Base-by-base conservation (phyloP, 1,284 basidiomycete genomes). In the Agaricales sp. region DNA sequence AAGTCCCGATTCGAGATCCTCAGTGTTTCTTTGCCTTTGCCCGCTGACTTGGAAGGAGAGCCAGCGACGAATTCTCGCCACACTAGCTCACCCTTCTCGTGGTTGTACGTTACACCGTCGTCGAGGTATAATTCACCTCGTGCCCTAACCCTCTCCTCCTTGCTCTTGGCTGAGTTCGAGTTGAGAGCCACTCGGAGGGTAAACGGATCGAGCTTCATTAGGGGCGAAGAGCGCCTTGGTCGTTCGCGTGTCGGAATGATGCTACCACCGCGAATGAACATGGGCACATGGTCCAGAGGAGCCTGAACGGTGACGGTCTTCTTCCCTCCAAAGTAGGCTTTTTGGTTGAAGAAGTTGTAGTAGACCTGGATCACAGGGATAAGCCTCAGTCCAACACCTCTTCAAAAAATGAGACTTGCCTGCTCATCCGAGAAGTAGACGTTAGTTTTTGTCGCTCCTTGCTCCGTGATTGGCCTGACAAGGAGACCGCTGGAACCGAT, bases 121-220 rank as follows among this genome's bases (percentile, higher is more conserved):
- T 99, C 96, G 49, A 96, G 76, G 67, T 99, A 99, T 35, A 99
- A 73, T 62, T 93, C 87, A 26, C 95, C 95, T 2, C 62, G 61
- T 0, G 94, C 93, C 8, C 30, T 8, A 61, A 89, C 82, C 46
- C 92, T 73, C 25, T 95, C 94, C 3, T 77, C 59, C 55, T 81
- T 71, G 66, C 93, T 84, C 1, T 75, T 72, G 0, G 94, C 93
- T 4, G 57, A 61, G 20, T 80, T 78, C 2, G 73, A 61, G 66
- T 78, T 77, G 18, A 96, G 70, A 0, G 92, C 91, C 20, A 97
- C 73, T 51, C 87, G 80, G 35, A 99, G 77, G 0, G 94, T 98
- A 72, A 96, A 91, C 0, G 96, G 96, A 63, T 99, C 96, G 49
- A 74, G 67, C 69, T 84, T 88, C 84, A 95, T 95, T 38, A 96